Base-by-base conservation (phyloP, 768 basidiomycete genomes). In the Tulasnella sp. region DNA sequence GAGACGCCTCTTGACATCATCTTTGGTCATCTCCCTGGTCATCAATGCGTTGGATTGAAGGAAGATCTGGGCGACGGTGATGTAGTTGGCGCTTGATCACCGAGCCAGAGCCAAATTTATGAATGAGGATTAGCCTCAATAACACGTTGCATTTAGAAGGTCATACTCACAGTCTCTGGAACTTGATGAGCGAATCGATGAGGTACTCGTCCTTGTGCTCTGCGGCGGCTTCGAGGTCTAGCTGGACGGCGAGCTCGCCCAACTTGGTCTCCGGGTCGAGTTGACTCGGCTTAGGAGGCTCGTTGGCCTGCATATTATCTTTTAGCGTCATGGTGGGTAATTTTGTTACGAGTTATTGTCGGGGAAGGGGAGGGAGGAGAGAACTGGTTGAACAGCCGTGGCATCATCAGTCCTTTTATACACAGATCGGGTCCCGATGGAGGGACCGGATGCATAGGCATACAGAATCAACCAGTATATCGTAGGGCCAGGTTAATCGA, bases 1-100 rank as follows among this genome's bases (percentile, higher is more conserved):
- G 24, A 91, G 77, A 65, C 87, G 80, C 43, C 77, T 75, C 72
- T 93, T 92, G 73, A 94, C 83, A 68, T 91, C 78, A 45, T 85
- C 81, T 27, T 76, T 72, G 19, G 73, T 76, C 43, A 87, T 71
- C 22, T 76, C 70, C 31, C 79, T 71, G 60, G 84, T 78, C 30
- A 92, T 71, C 1, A 89, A 75, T 10, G 81, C 78, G 62, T 92
- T 86, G 63, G 78, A 73, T 62, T 78, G 82, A 60, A 94, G 73
- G 73, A 89, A 93, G 62, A 92, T 91, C 85, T 87, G 89, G 1
- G 87, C 87, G 82, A 57, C 44, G 24, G 55, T 64, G 58, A 66
- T 53, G 56, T 68, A 69, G 53, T 60, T 53, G 30, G 59, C 51
- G n/a, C 49, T 52, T 17, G 29, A 24, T 3, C 10, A 17, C 9